These are phyloP conservation scores for Globisporangium cystogenes DNA, from an alignment of 352 stramenopile species.

Conservation along the genomic window DNA sequence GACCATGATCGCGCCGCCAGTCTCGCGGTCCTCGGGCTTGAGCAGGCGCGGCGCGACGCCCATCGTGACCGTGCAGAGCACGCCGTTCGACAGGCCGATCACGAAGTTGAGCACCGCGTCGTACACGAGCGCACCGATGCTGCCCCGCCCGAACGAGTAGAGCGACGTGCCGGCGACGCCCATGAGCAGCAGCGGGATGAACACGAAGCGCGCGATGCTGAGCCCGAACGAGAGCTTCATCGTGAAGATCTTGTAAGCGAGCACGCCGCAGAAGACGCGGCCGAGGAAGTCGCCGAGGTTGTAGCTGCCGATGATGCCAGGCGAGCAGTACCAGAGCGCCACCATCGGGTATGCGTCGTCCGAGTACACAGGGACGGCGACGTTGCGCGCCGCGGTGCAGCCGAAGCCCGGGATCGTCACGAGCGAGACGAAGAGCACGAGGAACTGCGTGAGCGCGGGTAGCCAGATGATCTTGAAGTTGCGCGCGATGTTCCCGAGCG, in stretches of 20 bases:
- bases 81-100: conserved; percentile 44
- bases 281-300: conserved; percentile 66
- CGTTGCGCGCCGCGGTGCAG: conserved; percentile 31
- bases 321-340: conserved; percentile 37
- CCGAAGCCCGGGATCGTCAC: conserved; percentile 46
- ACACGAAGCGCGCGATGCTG: conserved; percentile 39
- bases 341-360: conserved; percentile 13
- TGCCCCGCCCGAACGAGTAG: conserved; percentile 36
- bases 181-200: conserved; percentile 53
- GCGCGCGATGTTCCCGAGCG: conserved; percentile 32
- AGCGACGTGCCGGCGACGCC: conserved; percentile 42
- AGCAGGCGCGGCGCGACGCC: conserved; percentile 41
- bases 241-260: conserved; percentile 51
- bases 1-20: conserved; percentile 51
- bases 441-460: conserved; percentile 38
- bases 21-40: conserved; percentile 47
- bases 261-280: conserved; percentile 35
- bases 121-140: conserved; percentile 25
- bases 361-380: conserved; percentile 19
- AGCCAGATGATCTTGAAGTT: conserved; percentile 48
- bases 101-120: conserved; percentile 42
- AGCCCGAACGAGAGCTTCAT: conserved; percentile 36
- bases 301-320: conserved; percentile 50
- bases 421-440: conserved; percentile 60
- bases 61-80: conserved; percentile 65